Evolutionary conservation across 2,329 filamentous ascomycete genomes (phyloP), one percentile per base, ranked within the genome.

Genomic region (Talaromyces marneffei): DNA sequence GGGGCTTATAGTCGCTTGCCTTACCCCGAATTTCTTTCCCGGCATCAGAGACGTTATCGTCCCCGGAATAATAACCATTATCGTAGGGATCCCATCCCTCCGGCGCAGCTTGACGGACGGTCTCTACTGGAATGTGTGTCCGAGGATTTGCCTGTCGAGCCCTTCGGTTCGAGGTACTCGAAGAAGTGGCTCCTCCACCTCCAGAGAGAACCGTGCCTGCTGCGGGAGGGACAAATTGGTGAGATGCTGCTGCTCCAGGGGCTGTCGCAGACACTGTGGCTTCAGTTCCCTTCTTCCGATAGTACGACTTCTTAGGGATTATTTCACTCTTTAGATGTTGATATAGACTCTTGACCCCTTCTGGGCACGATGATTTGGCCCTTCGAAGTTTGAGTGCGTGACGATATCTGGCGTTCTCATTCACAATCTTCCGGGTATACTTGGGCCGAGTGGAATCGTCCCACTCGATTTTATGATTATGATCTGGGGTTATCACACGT

Each of bases 51-150:
- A 60, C 42, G 12, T 60, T 60, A n/a, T 60, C 58, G 23, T 60
- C 58, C 7, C 58, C 58, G 2, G 58, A 55, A 23, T 60, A 60
- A n/a, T 35, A 60, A 6, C 46, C 50, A 4, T 60, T 60, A 4
- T 54, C 37, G 7, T 25, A 60, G 2, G 37, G 50, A 25, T 60
- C 58, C 50, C 50, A 60, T n/a, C 35, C 46, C 8, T n/a, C 35
- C 14, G 57, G 57, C 2, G 57, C 46, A 33, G 35, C 18, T 23
- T 50, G n/a, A 3, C 57, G 57, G 23, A 59, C 57, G 18, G 18
- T 25, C 8, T 52, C 46, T 20, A 31, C 46, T 7, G 33, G 8
- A 4, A 59, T 33, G 10, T 37, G 57, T 23, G 18, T 8, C 4
- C 57, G 57, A 33, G 25, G 23, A 23, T 59, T 59, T n/a, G 10